Base-by-base conservation (phyloP, 768 basidiomycete genomes). In the Lentinula detonsa region DNA sequence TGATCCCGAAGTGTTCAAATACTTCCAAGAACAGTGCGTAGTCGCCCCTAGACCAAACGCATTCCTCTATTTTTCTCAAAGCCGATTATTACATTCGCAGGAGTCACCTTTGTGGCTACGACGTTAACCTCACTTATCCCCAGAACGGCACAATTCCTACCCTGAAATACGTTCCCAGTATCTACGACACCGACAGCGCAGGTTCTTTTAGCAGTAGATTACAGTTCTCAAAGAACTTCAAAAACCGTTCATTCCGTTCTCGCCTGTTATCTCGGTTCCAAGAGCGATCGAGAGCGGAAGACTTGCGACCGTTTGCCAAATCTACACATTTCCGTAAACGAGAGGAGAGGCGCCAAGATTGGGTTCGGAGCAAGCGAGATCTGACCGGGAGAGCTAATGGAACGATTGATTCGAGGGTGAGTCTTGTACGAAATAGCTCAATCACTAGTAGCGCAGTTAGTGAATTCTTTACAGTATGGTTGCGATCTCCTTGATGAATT, bases 401-500 rank as follows among this genome's bases (percentile, higher is more conserved):
- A 15, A 74, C 74, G 1, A 78, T 87, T 51, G 80, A 86, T 65
- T 70, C 81, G 33, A 84, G 83, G 78, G 81, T 81, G 64, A 54
- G 73, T 65, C 50, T n/a, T 4, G 4, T 35, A 23, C n/a, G n/a
- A 8, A 35, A n/a, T 33, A 16, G 21, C 31, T 23, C 31, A 10
- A 28, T 56, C 8, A 42, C 42, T 28, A 13, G 23, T 37, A 31
- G 18, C 62, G 23, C 13, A 8, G 5, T 39, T 39, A 13, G 62
- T 54, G 16, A 11, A 4, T 52, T 64, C 57, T 49, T 16, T 63
- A 0, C 61, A 81, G 85, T 87, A 87, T 50, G 84, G 85, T 5
- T 91, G 90, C 70, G 75, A 83, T 59, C 68, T 90, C 10, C 78
- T 82, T 52, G 81, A 85, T 61, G 83, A 86, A 73, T 80, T 86